Conservation (phyloP, 768 basidiomycete species). For the Infundibulicybe gibba region DNA sequence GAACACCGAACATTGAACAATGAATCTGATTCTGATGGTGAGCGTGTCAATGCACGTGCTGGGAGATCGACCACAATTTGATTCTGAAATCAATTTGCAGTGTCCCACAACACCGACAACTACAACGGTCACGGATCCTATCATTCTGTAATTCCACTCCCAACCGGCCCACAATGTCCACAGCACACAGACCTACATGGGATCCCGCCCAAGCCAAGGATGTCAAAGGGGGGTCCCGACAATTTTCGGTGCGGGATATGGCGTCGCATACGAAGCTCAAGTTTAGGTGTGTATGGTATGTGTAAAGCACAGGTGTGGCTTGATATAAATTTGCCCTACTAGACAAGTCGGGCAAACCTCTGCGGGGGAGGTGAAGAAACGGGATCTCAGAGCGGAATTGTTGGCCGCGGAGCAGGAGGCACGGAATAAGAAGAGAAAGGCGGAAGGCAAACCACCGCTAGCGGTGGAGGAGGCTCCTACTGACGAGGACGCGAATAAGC, state of each 20-base stretch:
- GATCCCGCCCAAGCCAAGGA: slow-evolving; percentile 93
- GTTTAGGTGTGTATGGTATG: slow-evolving; percentile 63
- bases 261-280: slow-evolving; percentile 97
- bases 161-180: slow-evolving; percentile 56
- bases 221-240: slow-evolving; percentile 87
- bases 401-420: slow-evolving; percentile 85
- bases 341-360: slow-evolving; percentile 93
- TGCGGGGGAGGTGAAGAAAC: slow-evolving; percentile 65
- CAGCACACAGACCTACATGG: slow-evolving; percentile 95
- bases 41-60: background rate
- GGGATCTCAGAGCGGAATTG: slow-evolving; percentile 82
- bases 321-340: slow-evolving; percentile 2
- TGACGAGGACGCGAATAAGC: slow-evolving; percentile 70
- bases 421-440: slow-evolving; percentile 87
- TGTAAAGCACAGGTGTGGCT: background rate
- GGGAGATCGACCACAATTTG: background rate
- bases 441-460: slow-evolving; percentile 65
- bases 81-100: background rate
- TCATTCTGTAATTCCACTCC: background rate
- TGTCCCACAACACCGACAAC: background rate
- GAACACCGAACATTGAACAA: no score
- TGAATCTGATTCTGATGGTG: no score
- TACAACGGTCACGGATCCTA: background rate
- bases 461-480: slow-evolving; percentile 35
- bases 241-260: slow-evolving; percentile 92